A percentile compares a stretch with the other conserved stretches of the same genome.
These are phyloP conservation scores for Jacaranda mimosifolia DNA, from an alignment of 257 asterid species.

Conservation along the genomic window DNA sequence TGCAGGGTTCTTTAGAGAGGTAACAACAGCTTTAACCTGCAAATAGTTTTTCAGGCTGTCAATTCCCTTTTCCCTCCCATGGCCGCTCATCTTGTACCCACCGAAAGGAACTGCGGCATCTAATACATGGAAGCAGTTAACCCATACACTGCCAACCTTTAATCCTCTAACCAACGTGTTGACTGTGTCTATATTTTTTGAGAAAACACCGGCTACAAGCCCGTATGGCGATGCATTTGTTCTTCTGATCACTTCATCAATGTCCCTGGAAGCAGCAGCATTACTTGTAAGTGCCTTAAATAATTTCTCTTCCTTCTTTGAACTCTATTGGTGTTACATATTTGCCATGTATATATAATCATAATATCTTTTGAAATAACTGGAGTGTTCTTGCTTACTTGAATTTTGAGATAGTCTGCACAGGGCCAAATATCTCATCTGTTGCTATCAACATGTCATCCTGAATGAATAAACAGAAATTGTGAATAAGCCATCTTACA, in stretches of 20 bases:
- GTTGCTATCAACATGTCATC: no score
- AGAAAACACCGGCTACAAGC: slow-evolving; percentile 86
- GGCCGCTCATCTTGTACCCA: slow-evolving; percentile 92
- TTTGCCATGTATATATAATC: no score
- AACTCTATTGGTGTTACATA: no score
- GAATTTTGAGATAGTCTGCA: no score
- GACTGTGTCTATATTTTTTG: slow-evolving; percentile 62
- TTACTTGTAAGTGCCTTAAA: background rate
- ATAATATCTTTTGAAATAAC: background rate
- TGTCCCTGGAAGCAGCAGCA: slow-evolving; percentile 49
- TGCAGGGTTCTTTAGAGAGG: slow-evolving; percentile 74
- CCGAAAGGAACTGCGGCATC: slow-evolving; percentile 82
- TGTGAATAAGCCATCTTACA: no score
- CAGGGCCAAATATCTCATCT: no score
- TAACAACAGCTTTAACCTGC: slow-evolving; percentile 84
- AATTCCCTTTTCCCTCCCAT: slow-evolving; percentile 78
- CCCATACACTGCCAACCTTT: slow-evolving; percentile 79
- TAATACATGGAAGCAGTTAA: slow-evolving; percentile 75
- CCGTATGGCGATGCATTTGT: slow-evolving; percentile 75
- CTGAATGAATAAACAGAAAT: background rate
- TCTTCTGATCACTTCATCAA: slow-evolving; percentile 69
- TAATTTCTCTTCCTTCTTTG: no score
- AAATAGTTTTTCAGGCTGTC: slow-evolving; percentile 75
- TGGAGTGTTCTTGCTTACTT: background rate
- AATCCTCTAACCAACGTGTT: slow-evolving; percentile 72